Base-by-base conservation (phyloP, 257 asterid genomes). In the Forsythia viridissima region DNA sequence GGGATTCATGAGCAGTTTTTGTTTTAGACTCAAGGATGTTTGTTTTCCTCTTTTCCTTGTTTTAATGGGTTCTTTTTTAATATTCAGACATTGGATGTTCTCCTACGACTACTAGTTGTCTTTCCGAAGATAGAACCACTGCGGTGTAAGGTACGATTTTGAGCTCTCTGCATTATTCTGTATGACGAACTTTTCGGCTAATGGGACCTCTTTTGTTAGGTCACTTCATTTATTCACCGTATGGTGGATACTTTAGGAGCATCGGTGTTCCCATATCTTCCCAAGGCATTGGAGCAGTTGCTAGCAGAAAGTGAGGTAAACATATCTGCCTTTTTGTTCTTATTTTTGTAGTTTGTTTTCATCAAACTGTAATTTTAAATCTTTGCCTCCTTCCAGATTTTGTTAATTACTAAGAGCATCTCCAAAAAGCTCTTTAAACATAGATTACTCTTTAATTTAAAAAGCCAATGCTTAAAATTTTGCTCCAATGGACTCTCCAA, bases 211-310 rank as follows among this genome's bases (percentile, higher is more conserved):
- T 79, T 83, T 83, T 73, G 48, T 59, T 74, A 96, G 99, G 92
- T 96, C 83, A 90, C 92, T 63, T 92, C 99, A 75, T 96, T 92
- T 82, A 87, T 96, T 85, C 98, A 96, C 82, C 98, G 99, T 55
- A 96, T 96, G 98, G 97, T 93, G 85, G 97, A 96, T 73, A 93
- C 91, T 52, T 83, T 96, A 70, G 99, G 99, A 67, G 84, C 88
- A 69, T 90, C 94, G 13, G 93, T 96, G 70, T 96, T 96, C 84
- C 97, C 99, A 0, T 88, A 85, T 84, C 99, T 96, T 72, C 98
- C 97, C 2, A 94, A 91, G 88, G 97, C 97, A 63, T 84, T 96
- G 82, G 96, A 89, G 78, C 96, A 91, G 87, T 88, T 96, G 87
- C 93, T 96, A 34, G 84, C 91, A 12, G 98, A 91, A 80, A 92